Evolutionary conservation across 2,329 filamentous ascomycete species (phyloP), one percentile per base, ranked within the genome.

Genomic region (Didymella pomorum): DNA sequence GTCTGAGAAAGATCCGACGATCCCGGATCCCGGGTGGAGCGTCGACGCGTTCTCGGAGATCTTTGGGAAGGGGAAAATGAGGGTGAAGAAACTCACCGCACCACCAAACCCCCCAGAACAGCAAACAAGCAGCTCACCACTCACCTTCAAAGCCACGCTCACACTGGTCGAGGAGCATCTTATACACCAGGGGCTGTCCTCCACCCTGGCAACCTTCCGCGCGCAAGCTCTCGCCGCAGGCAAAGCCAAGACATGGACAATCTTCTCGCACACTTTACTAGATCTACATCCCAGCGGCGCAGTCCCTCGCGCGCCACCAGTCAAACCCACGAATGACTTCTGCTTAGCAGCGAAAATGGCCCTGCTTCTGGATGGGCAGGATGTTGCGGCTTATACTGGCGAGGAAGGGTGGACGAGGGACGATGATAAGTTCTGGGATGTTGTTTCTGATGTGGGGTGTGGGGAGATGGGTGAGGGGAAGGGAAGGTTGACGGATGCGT

Each of bases 331-430:
- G 18, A 10, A 41, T 4, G 56, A 42, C 1, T 29, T 46, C 26
- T 66, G 66, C 28, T 28, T 72, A 5, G 71, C 70, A 0, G 63
- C 64, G 43, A 73, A 73, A 31, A 58, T 74, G 1, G 62, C 64
- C 6, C 49, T 47, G 4, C 51, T 58, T 3, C 52, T 48, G 3
- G 31, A 29, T 0, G 35, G 56, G 1, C 29, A 45, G 10, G 51
- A 54, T 0, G 35, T 63, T 0, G 14, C 45, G 11, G 60, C 65
- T 0, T 63, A 72, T 10, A 45, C 21, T 0, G 69, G 70, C 2
- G 31, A 68, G 25, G 72, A 73, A 26, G 51, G 64, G 1, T 74
- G 71, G 72, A 71, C 72, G 2, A 50, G 67, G 3, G 35, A 70
- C 26, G 70, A 73, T 26, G 63, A 69, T 43, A 51, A 25, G 1